Evolutionary conservation across 1,284 basidiomycete genomes (phyloP).

Genomic region (Ustilago trichophora): DNA sequence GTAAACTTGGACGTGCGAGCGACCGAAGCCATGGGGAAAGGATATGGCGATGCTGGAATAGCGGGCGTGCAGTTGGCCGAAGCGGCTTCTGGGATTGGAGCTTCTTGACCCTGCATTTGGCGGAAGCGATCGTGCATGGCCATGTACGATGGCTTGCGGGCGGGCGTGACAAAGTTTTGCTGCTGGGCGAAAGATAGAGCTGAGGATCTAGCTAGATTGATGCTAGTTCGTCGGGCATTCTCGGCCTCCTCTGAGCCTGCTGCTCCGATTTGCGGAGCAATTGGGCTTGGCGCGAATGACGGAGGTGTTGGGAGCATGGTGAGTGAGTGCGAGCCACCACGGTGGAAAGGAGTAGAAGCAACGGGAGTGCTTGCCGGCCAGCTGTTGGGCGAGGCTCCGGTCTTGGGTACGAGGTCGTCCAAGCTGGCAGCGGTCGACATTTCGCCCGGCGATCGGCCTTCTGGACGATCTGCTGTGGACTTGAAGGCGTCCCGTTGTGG

Average conservation of each 20-base stretch:
- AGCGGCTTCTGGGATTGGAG: slow-evolving; percentile 30
- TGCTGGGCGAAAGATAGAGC: slow-evolving; percentile 11
- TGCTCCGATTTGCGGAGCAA: too few relatives aligned
- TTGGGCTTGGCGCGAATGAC: slow-evolving; percentile 39
- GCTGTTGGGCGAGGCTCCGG: slow-evolving; percentile 2
- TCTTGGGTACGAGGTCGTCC: slow-evolving; percentile 11
- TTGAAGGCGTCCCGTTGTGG: slow-evolving; percentile 42
- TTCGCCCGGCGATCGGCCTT: slow-evolving; percentile 11
- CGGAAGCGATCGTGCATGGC: slow-evolving; percentile 45
- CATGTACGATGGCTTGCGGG: slow-evolving; percentile 51
- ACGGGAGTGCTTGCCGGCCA: slow-evolving; percentile 38
- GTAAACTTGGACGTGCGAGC: slow-evolving; percentile 30
- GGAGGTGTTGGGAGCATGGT: slow-evolving; percentile 37
- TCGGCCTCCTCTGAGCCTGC: too few relatives aligned
- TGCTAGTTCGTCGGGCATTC: too few relatives aligned
- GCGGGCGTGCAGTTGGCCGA: slow-evolving; percentile 28
- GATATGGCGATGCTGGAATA: slow-evolving; percentile 59
- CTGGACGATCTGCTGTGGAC: not conserved
- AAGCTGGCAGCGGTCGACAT: slow-evolving; percentile 39
- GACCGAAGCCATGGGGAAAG: slow-evolving; percentile 54
- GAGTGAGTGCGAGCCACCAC: slow-evolving; percentile 15
- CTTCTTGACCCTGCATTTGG: slow-evolving; percentile 34
- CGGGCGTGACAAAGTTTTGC: slow-evolving; percentile 54
- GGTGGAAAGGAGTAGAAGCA: slow-evolving; percentile 50
- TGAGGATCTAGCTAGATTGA: not conserved